Evolutionary conservation across 768 basidiomycete genomes (phyloP), one percentile per base, ranked within the genome.

Genomic region (Hydnomerulius pinastri): DNA sequence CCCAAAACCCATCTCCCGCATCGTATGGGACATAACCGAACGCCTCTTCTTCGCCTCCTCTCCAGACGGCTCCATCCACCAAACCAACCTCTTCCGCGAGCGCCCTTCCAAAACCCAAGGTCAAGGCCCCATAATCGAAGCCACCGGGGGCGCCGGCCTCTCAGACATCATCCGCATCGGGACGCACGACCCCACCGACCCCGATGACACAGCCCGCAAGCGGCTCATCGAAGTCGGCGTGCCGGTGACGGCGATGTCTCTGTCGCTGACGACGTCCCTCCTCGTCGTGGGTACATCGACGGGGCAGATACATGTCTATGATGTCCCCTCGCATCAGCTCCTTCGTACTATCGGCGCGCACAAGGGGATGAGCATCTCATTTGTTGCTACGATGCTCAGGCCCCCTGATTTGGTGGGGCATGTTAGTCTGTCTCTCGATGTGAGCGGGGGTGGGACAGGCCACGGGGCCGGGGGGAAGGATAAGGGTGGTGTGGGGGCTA

Each of bases 341-440:
- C 73, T 97, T 23, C 87, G 94, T 39, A 87, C 88, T 23, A 83
- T 98, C 36, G 78, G 81, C 15, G 76, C 85, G 1, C 87, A 82
- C 65, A 87, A 83, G 57, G 81, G 82, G 37, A 65, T 82, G 58
- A 68, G 81, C 27, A 85, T 98, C 64, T 84, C 90, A 13, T 75
- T 84, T 67, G 68, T 99, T 6, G 71, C 78, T 38, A 88, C 90
- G 3, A 77, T 98, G 71, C 76, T 95, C 42, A 89, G 88, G 57
- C 97, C 96, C 2, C 79, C 83, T 15, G 95, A 98, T 66, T 78
- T 98, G 36, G 76, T 92, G 49, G 90, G 91, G 1, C 91, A 93
- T 62, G 73, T 88, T 50, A 85, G 75, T 52, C 73, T 92, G 33
- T 68, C 75, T 65, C 40, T 76, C 59, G 58, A 67, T 64, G 41